Evolutionary conservation across 192 early-diverging fungal species (phyloP).

Genomic region (Blastocladiella britannica): DNA sequence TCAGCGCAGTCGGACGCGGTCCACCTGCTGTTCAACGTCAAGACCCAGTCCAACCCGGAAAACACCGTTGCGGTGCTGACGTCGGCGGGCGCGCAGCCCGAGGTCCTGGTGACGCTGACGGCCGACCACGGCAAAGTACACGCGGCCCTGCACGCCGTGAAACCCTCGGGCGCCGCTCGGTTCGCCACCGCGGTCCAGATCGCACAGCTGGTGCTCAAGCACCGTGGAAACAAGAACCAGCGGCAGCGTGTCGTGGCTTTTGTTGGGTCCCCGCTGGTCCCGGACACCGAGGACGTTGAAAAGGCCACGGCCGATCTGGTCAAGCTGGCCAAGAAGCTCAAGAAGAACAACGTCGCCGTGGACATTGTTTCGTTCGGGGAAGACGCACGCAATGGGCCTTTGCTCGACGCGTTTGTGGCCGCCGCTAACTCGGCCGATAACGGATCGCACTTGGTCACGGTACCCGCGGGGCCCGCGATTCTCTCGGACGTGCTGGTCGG

Average conservation of each 20-base stretch:
- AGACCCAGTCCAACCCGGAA: constrained; percentile 81
- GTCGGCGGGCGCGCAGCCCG: constrained; percentile 84
- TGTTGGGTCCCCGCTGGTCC: constrained; percentile 66
- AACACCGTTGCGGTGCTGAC: constrained; percentile 90
- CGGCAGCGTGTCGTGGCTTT: constrained; percentile 84
- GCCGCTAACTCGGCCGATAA: constrained; percentile 17
- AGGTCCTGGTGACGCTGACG: constrained; percentile 80
- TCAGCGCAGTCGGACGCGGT: constrained; percentile 88
- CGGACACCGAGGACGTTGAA: constrained; percentile 52
- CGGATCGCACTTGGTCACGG: constrained; percentile 56
- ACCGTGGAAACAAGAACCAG: constrained; percentile 92
- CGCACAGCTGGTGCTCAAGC: constrained; percentile 91
- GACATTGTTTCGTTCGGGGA: constrained; percentile 94
- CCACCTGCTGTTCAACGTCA: constrained; percentile 72
- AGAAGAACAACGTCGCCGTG: constrained; percentile 93
- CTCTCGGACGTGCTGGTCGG: constrained; percentile 69
- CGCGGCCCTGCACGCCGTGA: constrained; percentile 58
- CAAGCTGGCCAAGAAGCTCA: constrained; percentile 81
- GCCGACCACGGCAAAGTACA: constrained; percentile 77
- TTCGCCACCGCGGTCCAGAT: constrained; percentile 81
- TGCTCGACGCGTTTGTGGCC: constrained; percentile 73
- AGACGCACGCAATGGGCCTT: constrained; percentile 62
- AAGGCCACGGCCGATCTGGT: constrained; percentile 56
- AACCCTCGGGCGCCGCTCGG: constrained; percentile 46
- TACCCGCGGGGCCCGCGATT: constrained; percentile 85